These are phyloP conservation scores for Myochromella boudieri DNA, from an alignment of 768 basidiomycete species.

Conservation along the genomic window DNA sequence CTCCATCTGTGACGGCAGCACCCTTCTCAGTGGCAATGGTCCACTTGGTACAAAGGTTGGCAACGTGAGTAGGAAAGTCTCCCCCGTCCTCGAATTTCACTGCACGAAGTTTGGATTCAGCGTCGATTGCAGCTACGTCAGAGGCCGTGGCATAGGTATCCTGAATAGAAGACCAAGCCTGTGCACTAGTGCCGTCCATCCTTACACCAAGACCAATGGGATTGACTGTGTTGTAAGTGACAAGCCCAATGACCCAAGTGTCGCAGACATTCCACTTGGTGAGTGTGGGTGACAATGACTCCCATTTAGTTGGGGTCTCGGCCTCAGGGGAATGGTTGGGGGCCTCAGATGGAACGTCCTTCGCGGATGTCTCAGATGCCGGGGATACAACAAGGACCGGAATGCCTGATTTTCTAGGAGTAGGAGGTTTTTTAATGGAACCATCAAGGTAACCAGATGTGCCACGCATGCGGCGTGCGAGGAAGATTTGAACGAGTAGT, in stretches of 20 bases:
- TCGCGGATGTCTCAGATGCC: too few relatives aligned
- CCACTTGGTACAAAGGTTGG: background rate
- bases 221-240: background rate
- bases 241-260: background rate
- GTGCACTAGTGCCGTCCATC: background rate
- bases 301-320: too few relatives aligned
- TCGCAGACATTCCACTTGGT: background rate
- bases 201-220: background rate
- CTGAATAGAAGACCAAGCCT: background rate
- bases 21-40: background rate
- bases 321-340: too few relatives aligned
- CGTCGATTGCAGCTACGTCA: background rate
- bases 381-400: too few relatives aligned
- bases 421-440: background rate
- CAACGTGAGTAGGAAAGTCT: background rate
- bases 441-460: background rate
- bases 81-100: background rate
- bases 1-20: background rate
- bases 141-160: background rate
- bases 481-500: background rate
- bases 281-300: background rate
- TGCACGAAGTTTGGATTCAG: background rate
- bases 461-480: background rate
- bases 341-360: too few relatives aligned
- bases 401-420: too few relatives aligned